Conservation (phyloP, 1,139 yeast genomes). For the Kurtzmaniella quercitrusa region DNA sequence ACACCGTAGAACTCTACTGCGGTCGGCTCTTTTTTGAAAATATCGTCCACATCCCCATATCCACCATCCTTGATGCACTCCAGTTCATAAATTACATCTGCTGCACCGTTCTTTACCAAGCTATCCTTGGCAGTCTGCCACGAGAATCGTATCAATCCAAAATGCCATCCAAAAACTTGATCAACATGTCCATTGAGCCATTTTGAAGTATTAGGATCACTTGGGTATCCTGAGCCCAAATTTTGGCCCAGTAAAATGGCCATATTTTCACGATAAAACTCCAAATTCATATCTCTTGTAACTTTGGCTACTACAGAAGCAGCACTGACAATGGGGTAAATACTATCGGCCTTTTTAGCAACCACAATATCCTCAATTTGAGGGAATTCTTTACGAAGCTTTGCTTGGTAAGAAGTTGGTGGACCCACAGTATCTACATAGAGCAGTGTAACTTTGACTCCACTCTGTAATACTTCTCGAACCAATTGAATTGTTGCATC, state of each 20-base stretch:
- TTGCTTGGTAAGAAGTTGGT: constrained; percentile 76
- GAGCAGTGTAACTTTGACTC: constrained; percentile 63
- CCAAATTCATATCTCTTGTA: constrained; percentile 75
- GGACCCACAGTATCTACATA: constrained; percentile 98
- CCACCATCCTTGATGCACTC: constrained; percentile 28
- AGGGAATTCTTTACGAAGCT: constrained; percentile 69
- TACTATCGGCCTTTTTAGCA: constrained; percentile 92
- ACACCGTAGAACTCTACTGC: constrained; percentile 1
- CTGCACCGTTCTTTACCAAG: constrained; percentile 50
- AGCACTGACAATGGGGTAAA: constrained; percentile 91
- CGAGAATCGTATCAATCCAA: constrained; percentile 71
- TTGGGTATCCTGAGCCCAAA: constrained; percentile 92
- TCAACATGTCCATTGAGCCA: constrained; percentile 70
- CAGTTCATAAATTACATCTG: constrained; percentile 38
- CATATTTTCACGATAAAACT: constrained; percentile 25
- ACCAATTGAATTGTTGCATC: constrained; percentile 85
- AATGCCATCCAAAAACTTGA: constrained; percentile 83
- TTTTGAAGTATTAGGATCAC: constrained; percentile 76
- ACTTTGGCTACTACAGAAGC: constrained; percentile 98
- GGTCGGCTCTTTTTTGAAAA: not conserved
- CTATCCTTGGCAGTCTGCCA: constrained; percentile 92
- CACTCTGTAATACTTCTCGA: constrained; percentile 50
- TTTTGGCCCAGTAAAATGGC: constrained; percentile 21
- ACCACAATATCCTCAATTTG: constrained; percentile 66
- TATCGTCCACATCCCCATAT: constrained; percentile 27